phyloP scores from a whole-genome alignment of 2,329 filamentous ascomycete genomes.

The Chrysoporthe austroafricana region DNA sequence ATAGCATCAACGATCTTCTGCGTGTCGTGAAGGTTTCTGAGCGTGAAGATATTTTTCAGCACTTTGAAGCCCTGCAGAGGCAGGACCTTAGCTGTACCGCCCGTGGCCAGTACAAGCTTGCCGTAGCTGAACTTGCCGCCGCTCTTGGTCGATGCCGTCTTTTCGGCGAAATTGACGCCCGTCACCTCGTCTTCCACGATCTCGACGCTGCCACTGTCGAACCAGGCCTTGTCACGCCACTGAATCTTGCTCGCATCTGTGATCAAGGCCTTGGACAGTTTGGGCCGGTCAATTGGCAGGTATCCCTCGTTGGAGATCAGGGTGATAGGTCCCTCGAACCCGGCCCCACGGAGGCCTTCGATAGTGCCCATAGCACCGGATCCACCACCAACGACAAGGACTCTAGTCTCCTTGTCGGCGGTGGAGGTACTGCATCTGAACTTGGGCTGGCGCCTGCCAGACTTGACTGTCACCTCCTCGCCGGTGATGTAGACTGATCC shows the following conservation, averaged over 20 bases:
- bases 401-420: constrained; percentile 59
- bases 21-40: constrained; percentile 77
- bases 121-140: constrained; percentile 76
- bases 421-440: constrained; percentile 65
- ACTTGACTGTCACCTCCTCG: constrained; percentile 78
- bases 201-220: constrained; percentile 63
- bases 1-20: constrained; percentile 79
- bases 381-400: constrained; percentile 88
- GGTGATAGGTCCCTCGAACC: constrained; percentile 79
- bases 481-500: constrained; percentile 84
- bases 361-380: constrained; percentile 81
- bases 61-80: constrained; percentile 86
- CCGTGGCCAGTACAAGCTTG: constrained; percentile 89
- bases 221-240: constrained; percentile 78
- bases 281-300: constrained; percentile 88
- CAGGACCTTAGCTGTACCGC: constrained; percentile 75
- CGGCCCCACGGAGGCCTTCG: constrained; percentile 80
- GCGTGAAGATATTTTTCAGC: constrained; percentile 82
- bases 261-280: constrained; percentile 91
- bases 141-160: constrained; percentile 73
- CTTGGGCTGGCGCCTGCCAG: constrained; percentile 72
- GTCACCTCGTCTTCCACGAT: constrained; percentile 68
- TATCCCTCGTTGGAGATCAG: constrained; percentile 84
- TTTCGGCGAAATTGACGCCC: constrained; percentile 74
- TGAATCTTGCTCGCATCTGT: constrained; percentile 79